Conservation (phyloP, 2,329 filamentous ascomycete species). For the Stagonosporopsis vannaccii region DNA sequence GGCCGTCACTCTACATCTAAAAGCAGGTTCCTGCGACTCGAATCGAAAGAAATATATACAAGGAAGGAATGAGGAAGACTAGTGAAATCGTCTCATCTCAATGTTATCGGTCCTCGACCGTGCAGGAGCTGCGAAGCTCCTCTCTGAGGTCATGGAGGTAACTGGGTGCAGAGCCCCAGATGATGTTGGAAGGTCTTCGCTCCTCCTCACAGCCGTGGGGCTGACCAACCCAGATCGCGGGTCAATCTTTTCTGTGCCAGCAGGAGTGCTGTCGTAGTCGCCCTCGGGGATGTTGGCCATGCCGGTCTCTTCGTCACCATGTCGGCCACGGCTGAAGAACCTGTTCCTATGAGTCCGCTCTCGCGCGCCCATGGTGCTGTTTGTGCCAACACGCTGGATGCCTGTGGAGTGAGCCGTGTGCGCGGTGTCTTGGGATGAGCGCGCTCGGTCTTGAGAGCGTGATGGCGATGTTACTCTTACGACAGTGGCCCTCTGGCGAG, state of each 20-base stretch:
- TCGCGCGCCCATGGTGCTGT: slow-evolving; percentile 38
- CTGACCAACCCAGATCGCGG: slow-evolving; percentile 45
- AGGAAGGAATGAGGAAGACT: neutral
- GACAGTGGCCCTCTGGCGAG: slow-evolving; percentile 49
- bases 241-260: slow-evolving; percentile 43
- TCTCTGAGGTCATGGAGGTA: slow-evolving; percentile 23
- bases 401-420: slow-evolving; percentile 45
- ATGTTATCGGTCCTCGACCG: slow-evolving; percentile 42
- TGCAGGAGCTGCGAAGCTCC: slow-evolving; percentile 30
- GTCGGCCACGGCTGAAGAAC: slow-evolving; percentile 63
- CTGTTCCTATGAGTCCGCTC: slow-evolving; percentile 63
- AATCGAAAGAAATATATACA: neutral
- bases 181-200: slow-evolving; percentile 31
- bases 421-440: slow-evolving; percentile 43
- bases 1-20: neutral
- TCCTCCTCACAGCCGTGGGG: slow-evolving; percentile 38
- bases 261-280: slow-evolving; percentile 26
- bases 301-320: slow-evolving; percentile 54
- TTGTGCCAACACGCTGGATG: slow-evolving; percentile 46
- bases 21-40: neutral
- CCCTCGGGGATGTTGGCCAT: slow-evolving; percentile 57
- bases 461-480: slow-evolving; percentile 51
- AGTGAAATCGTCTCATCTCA: slow-evolving; percentile 44
- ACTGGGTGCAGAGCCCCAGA: slow-evolving; percentile 32
- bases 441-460: slow-evolving; percentile 38